Conservation (phyloP, 352 stramenopile species). For the Phytophthora idaei region DNA sequence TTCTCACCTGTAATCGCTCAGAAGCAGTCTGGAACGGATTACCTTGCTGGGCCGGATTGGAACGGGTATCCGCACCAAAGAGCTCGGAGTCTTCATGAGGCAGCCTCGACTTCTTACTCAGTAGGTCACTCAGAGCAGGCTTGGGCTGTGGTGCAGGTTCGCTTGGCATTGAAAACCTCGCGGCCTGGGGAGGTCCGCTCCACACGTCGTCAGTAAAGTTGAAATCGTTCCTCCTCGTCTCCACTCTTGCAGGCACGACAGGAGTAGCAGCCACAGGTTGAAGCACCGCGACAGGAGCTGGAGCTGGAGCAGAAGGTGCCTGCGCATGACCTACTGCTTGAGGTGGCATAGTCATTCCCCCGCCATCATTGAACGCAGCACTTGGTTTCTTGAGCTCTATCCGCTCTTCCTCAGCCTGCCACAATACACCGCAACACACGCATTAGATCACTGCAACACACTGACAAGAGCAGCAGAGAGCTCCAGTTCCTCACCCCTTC, state of each 20-base stretch:
- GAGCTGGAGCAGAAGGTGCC: not conserved
- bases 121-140: conserved; percentile 41
- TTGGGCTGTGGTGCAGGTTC: conserved; percentile 19
- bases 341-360: not conserved
- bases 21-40: conserved; percentile 79
- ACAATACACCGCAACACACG: not conserved
- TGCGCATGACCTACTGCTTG: not conserved
- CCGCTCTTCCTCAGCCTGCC: conserved; percentile 21
- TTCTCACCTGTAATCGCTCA: conserved; percentile 62
- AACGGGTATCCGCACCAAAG: conserved; percentile 20
- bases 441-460: not conserved
- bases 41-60: conserved; percentile 20
- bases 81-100: conserved; percentile 33
- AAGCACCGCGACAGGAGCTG: not conserved
- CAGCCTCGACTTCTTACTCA: conserved; percentile 39
- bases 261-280: not conserved
- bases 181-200: conserved; percentile 17
- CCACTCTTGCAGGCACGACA: not conserved
- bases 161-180: conserved; percentile 11
- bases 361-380: not conserved
- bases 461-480: not conserved
- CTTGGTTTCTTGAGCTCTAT: conserved; percentile 13
- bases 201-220: conserved; percentile 26
- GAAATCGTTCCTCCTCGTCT: conserved; percentile 14
- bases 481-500: conserved; percentile 28